phyloP scores from a whole-genome alignment of 257 asterid species.

The Apocynum venetum region DNA sequence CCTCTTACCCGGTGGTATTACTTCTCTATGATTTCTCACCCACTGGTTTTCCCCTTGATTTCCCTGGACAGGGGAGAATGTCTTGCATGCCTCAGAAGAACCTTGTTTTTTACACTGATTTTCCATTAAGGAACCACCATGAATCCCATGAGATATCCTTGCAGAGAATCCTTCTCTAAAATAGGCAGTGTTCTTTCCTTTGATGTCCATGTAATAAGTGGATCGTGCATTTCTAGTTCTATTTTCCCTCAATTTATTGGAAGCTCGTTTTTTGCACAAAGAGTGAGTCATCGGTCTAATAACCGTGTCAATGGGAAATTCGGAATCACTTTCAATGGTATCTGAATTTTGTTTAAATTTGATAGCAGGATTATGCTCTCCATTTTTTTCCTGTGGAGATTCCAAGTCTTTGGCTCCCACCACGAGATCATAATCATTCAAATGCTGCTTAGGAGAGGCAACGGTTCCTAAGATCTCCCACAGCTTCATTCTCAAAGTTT shows the following conservation, averaged over 20 bases:
- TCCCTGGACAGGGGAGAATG: conserved; percentile 21
- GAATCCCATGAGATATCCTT: conserved; percentile 32
- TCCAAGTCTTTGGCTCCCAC: conserved; percentile 26
- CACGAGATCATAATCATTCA: conserved; percentile 22
- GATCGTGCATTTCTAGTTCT: conserved; percentile 32
- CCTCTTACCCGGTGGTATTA: conserved; percentile 34
- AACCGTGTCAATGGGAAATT: conserved; percentile 27
- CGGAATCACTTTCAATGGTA: conserved; percentile 79
- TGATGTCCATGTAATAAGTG: conserved; percentile 27
- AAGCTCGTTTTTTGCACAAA: conserved; percentile 41
- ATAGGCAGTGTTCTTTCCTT: conserved; percentile 31
- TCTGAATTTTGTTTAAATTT: conserved; percentile 56
- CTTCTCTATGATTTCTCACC: conserved; percentile 30
- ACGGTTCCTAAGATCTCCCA: conserved; percentile 72
- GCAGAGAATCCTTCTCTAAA: conserved; percentile 37
- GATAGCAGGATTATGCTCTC: conserved; percentile 23
- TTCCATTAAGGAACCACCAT: conserved; percentile 39
- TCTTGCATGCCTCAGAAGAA: conserved; percentile 32
- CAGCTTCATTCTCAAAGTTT: conserved; percentile 60
- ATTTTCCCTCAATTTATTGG: conserved; percentile 28
- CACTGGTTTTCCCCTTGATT: conserved; percentile 36
- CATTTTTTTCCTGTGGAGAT: conserved; percentile 29
- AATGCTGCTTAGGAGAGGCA: conserved; percentile 49
- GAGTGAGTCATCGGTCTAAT: conserved; percentile 54
- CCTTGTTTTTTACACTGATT: conserved; percentile 34